phyloP scores from a whole-genome alignment of 208 protist genomes.

The Naegleria fowleri region DNA sequence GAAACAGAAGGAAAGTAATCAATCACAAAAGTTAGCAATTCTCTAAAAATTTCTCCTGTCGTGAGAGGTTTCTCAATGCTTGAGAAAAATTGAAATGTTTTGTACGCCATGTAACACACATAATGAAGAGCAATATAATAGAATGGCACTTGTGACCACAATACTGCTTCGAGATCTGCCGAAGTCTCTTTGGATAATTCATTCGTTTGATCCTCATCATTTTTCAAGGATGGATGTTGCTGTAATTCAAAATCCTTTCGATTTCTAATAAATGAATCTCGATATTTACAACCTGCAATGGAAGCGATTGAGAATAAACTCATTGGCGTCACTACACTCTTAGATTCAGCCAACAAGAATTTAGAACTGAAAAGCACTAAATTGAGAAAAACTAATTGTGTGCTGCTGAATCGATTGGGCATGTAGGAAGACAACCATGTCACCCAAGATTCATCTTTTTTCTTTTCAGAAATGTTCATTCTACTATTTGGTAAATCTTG shows the following conservation, averaged over 20 bases:
- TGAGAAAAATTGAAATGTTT: background rate
- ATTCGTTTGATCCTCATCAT: background rate
- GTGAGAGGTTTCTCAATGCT: background rate
- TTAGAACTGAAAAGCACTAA: background rate
- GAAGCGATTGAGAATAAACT: background rate
- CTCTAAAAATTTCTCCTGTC: background rate
- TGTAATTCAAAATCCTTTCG: no score
- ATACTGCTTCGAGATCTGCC: background rate
- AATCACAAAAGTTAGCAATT: background rate
- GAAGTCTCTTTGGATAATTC: background rate
- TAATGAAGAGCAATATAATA: background rate
- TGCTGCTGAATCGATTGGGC: background rate
- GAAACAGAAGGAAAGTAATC: background rate
- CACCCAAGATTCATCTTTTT: background rate
- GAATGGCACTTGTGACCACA: background rate
- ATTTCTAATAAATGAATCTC: background rate
- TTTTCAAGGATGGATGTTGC: no score
- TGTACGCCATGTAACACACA: background rate
- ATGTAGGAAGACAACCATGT: background rate
- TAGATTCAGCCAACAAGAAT: background rate
- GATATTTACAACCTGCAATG: background rate
- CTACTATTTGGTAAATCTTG: background rate
- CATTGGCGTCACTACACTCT: background rate
- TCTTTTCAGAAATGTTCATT: background rate
- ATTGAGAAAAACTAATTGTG: background rate